Percentiles rank a stretch among this genome's conserved stretches.
These are phyloP conservation scores for Fennellomyces sp. DNA, from an alignment of 371 early-diverging fungal genomes.

Conservation along the genomic window DNA sequence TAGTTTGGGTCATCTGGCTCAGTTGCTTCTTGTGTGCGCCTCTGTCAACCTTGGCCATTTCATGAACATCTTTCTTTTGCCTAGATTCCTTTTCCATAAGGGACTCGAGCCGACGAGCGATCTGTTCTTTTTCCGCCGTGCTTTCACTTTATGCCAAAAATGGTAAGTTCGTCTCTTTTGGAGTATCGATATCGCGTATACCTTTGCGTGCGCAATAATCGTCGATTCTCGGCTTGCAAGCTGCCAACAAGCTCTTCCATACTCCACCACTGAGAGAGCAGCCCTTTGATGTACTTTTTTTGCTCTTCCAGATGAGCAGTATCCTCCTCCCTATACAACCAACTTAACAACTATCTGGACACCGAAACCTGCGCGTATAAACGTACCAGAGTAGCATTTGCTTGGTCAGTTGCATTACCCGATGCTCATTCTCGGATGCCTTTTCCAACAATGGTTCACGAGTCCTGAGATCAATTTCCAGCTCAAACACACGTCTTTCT, in stretches of 20 bases:
- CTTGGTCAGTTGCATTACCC: conserved; percentile 59
- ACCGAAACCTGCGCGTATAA: too few relatives aligned
- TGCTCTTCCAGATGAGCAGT: conserved; percentile 44
- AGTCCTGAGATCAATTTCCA: conserved; percentile 55
- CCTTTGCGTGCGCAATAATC: conserved; percentile 24
- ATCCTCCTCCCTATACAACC: conserved; percentile 45
- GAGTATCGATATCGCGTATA: conserved; percentile 7
- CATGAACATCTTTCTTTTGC: not conserved
- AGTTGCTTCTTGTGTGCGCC: conserved; percentile 15
- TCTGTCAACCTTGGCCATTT: not conserved
- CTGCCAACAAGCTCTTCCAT: conserved; percentile 46
- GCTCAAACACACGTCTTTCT: conserved; percentile 41
- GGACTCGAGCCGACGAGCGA: not conserved
- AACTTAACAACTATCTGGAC: too few relatives aligned
- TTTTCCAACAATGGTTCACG: conserved; percentile 51
- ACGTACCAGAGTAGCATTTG: conserved; percentile 59
- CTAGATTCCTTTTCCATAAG: not conserved
- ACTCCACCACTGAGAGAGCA: conserved; percentile 47
- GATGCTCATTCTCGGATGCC: conserved; percentile 57
- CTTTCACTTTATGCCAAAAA: not conserved
- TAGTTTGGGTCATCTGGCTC: conserved; percentile 11
- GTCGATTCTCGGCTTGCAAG: conserved; percentile 34
- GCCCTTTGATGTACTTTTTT: conserved; percentile 40
- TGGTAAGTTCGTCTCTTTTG: not conserved
- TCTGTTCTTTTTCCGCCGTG: conserved; percentile 2